Evolutionary conservation across 2,329 filamentous ascomycete genomes (phyloP).

Genomic region (Ophiognomonia clavigignenti-juglandacearum): DNA sequence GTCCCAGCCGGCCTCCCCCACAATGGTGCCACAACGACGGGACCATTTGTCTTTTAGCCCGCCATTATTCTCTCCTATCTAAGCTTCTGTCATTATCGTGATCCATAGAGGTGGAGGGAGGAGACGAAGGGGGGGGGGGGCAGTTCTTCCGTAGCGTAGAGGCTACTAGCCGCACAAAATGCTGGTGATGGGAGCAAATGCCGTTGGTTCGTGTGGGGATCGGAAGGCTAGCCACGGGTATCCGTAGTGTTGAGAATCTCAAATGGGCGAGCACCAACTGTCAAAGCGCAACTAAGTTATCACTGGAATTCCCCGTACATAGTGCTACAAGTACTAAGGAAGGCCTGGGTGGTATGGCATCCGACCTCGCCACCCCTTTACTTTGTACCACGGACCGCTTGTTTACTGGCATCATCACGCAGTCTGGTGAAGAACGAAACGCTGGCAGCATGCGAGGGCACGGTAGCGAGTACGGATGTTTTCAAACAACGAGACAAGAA

Average conservation of each 20-base stretch:
- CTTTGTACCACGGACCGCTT: neutral
- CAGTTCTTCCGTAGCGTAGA: too few relatives aligned
- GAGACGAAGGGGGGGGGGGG: too few relatives aligned
- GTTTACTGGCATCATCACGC: neutral
- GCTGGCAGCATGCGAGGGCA: neutral
- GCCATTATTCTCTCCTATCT: neutral
- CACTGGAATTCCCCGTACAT: neutral
- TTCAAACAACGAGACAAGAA: constrained; percentile 1
- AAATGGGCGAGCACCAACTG: too few relatives aligned
- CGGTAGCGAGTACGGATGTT: constrained; percentile 4
- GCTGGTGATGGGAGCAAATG: neutral
- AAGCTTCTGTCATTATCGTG: constrained; percentile 4
- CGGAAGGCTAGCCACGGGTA: too few relatives aligned
- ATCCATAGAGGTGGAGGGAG: too few relatives aligned
- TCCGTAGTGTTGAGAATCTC: too few relatives aligned
- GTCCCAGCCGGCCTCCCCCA: constrained; percentile 9
- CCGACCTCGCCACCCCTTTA: neutral
- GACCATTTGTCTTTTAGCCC: constrained; percentile 1
- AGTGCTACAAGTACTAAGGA: neutral
- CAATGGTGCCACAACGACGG: constrained; percentile 8
- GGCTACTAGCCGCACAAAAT: neutral
- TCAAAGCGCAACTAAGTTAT: too few relatives aligned
- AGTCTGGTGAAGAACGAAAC: neutral
- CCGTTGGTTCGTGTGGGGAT: neutral
- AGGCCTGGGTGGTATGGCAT: neutral